Evolutionary conservation across 2,329 filamentous ascomycete species (phyloP), one percentile per base, ranked within the genome.

Genomic region (Paraphoma sp.): DNA sequence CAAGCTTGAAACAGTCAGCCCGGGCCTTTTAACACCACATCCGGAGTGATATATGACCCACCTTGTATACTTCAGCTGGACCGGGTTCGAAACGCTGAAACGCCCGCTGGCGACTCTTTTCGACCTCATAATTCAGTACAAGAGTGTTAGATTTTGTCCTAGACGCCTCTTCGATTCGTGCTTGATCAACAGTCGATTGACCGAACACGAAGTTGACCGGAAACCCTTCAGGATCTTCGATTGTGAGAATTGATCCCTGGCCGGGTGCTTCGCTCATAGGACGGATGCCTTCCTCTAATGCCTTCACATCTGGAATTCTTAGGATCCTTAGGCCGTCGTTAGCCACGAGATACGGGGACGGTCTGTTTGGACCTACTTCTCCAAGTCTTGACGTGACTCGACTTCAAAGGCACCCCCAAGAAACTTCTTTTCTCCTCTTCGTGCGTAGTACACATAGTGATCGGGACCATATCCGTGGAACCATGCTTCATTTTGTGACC

Each of bases 401-500:
- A 88, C 87, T 36, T 82, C 83, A 59, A 86, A 89, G 1, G 80
- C 84, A 0, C 82, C 80, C 1, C 87, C 87, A 6, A 82, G 79
- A 65, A 88, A 89, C 53, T 79, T 83, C 56, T 73, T 76, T 67
- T 80, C 73, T 1, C 82, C 80, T 47, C 77, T 76, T 56, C 80
- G 78, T 45, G 85, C 81, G 60, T 84, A 86, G 44, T 88, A 79
- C 2, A 87, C 76, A 68, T 86, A 88, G 10, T 85, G 85, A 62
- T 88, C 86, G 7, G 74, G 75, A 12, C 87, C 86, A 65, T 87
- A 88, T 16, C 87, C 87, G 40, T 84, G 82, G 71, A 83, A 87
- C 77, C 84, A 89, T 31, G 84, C 82, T 54, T 68, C 64, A 1
- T 57, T 64, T 0, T 70, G 67, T 0, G 63, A 59, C 48, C 73